These are phyloP conservation scores for Xylaria grammica DNA, from an alignment of 495 filamentous ascomycete species.

Conservation along the genomic window DNA sequence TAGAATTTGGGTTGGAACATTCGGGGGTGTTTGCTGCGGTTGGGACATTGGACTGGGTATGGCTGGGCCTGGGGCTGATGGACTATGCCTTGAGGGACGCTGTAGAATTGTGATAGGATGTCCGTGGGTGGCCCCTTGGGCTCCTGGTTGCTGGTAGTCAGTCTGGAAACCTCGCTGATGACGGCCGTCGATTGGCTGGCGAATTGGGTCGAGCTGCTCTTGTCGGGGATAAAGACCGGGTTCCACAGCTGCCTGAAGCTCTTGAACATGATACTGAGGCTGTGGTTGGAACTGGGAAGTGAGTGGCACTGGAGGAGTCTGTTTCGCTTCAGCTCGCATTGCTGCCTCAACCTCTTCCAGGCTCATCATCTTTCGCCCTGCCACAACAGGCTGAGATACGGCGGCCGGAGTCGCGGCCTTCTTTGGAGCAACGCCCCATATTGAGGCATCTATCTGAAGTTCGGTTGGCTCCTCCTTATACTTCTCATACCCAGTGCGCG, in stretches of 20 bases:
- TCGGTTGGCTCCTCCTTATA: slow-evolving; percentile 80
- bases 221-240: slow-evolving; percentile 32
- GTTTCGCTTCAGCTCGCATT: slow-evolving; percentile 73
- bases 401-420: slow-evolving; percentile 50
- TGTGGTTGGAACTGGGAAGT: slow-evolving; percentile 36
- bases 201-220: slow-evolving; percentile 31
- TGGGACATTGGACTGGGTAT: slow-evolving; percentile 33
- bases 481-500: slow-evolving; percentile 83
- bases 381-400: slow-evolving; percentile 31
- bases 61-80: slow-evolving; percentile 25
- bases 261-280: slow-evolving; percentile 37
- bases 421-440: slow-evolving; percentile 82
- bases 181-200: slow-evolving; percentile 33
- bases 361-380: slow-evolving; percentile 86
- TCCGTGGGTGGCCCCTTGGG: slow-evolving; percentile 37
- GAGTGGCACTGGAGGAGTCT: slow-evolving; percentile 28
- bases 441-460: slow-evolving; percentile 86
- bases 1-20: slow-evolving; percentile 60
- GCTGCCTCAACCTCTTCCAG: slow-evolving; percentile 96
- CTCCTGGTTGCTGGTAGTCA: slow-evolving; percentile 29
- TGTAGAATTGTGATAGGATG: slow-evolving; percentile 55
- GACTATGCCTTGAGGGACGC: slow-evolving; percentile 46
- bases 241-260: slow-evolving; percentile 37
- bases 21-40: slow-evolving; percentile 53
- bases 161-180: slow-evolving; percentile 32